phyloP scores from a whole-genome alignment of 768 basidiomycete species.

The Trametes cubensis region DNA sequence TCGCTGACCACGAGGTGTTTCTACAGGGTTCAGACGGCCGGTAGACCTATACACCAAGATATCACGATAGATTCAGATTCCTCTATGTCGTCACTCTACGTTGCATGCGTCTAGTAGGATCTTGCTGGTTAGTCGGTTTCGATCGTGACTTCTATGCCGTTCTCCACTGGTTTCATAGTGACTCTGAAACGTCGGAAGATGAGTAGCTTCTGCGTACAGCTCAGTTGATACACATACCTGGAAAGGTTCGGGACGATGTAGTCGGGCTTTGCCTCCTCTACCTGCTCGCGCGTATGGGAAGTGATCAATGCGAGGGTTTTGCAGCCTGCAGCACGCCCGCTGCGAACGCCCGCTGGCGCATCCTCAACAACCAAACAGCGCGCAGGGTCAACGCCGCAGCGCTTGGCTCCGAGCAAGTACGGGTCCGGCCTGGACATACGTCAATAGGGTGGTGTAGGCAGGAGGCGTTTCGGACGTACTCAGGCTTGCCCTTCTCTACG shows the following conservation, averaged over 20 bases:
- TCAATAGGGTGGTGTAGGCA: conserved; percentile 2
- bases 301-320: conserved; percentile 85
- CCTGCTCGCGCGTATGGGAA: conserved; percentile 68
- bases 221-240: conserved; percentile 44
- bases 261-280: conserved; percentile 64
- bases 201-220: neutral
- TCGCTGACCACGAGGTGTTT: conserved; percentile 5
- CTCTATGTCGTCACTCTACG: neutral
- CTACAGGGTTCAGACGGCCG: conserved; percentile 59
- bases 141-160: conserved; percentile 51
- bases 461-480: conserved; percentile 38
- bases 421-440: conserved; percentile 69
- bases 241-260: conserved; percentile 76
- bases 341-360: conserved; percentile 81
- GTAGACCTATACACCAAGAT: conserved; percentile 64
- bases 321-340: conserved; percentile 81
- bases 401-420: conserved; percentile 82
- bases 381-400: conserved; percentile 61
- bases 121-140: conserved; percentile 31
- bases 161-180: conserved; percentile 36
- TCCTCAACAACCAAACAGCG: conserved; percentile 91
- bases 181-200: conserved; percentile 24
- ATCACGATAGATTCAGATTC: conserved; percentile 6
- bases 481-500: conserved; percentile 81
- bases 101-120: conserved; percentile 1